Evolutionary conservation across 1,284 basidiomycete genomes (phyloP), one percentile per base, ranked within the genome.

Genomic region (Phlebopus sp.): DNA sequence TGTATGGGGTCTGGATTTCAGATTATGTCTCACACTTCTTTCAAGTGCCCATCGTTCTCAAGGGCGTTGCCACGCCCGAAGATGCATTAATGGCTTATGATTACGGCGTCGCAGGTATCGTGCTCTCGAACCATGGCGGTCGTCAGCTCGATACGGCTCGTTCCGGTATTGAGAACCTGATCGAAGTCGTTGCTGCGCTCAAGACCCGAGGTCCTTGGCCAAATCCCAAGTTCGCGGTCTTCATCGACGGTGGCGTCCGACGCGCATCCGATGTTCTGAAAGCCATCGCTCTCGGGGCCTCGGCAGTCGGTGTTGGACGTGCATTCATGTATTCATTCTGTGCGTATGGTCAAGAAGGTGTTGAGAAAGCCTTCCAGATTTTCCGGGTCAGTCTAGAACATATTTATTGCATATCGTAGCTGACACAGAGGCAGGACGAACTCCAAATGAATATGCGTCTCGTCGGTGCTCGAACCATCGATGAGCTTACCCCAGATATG

Each of bases 251-350:
- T 9, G 85, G 86, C 45, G 79, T 88, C 2, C 74, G 84, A 54
- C 70, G 84, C 41, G 82, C 81, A 0, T 83, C 80, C 8, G 86
- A 89, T 56, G 79, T 87, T 1, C 69, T 89, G 53, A 90, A 90
- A 60, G 84, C 84, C 2, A 69, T 88, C 19, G 82, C 83, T 2
- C 70, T 89, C 13, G 86, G 86, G 18, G 85, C 85, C 2, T 81
- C 74, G 6, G 85, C 81, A 3, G 74, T 78, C 8, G 75, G 76
- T 10, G 65, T 79, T 17, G 78, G 77, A 2, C 71, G 83, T 36
- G 79, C 82, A 0, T 81, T 82, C 63, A 59, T 82, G 59, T 86
- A 86, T 56, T 78, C 79, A 1, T 84, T 84, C 69, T 78, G 73
- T 17, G 76, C 81, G 2, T 87, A 84, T 57, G 85, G 84, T 1